Conservation (phyloP, 192 early-diverging fungal species). For the Allomyces macrogynus region DNA sequence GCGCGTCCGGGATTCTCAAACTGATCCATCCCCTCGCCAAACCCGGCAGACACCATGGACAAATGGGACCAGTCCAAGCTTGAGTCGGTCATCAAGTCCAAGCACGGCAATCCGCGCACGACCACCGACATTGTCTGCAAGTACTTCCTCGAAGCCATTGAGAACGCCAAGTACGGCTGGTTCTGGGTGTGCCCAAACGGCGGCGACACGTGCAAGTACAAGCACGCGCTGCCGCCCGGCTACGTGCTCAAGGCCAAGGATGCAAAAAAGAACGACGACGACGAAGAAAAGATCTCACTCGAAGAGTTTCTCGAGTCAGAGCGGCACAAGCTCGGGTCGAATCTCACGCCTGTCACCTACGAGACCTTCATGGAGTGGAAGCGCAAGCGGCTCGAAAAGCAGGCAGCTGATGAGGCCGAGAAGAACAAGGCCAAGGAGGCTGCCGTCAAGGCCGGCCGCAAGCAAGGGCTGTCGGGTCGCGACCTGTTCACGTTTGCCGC, state of each 20-base stretch:
- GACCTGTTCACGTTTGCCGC: slow-evolving; percentile 91
- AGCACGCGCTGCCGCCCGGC: slow-evolving; percentile 88
- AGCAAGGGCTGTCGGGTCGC: slow-evolving; percentile 82
- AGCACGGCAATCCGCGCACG: slow-evolving; percentile 62
- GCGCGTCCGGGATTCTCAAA: too few species aligned
- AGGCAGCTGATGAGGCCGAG: slow-evolving; percentile 41
- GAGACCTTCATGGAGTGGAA: slow-evolving; percentile 91
- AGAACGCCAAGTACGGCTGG: slow-evolving; percentile 89
- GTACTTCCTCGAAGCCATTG: slow-evolving; percentile 91
- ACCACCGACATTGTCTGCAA: slow-evolving; percentile 98
- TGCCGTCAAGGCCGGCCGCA: slow-evolving; percentile 65
- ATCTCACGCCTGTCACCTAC: slow-evolving; percentile 79
- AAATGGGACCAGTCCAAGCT: slow-evolving; percentile 84
- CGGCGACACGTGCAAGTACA: slow-evolving; percentile 80
- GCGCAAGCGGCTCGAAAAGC: slow-evolving; percentile 49
- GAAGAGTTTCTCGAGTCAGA: slow-evolving; percentile 98
- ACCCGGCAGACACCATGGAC: slow-evolving; percentile 70
- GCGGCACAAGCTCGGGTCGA: slow-evolving; percentile 81
- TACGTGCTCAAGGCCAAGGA: slow-evolving; percentile 87
- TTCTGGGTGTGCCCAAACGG: slow-evolving; percentile 99
- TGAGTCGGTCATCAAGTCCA: slow-evolving; percentile 66
- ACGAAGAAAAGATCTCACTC: slow-evolving; percentile 67
- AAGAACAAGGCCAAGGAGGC: slow-evolving; percentile 61
- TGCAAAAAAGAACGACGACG: slow-evolving; percentile 46
- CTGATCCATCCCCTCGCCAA: too few species aligned